These are phyloP conservation scores for Neoarthrinium moseri DNA, from an alignment of 2,329 filamentous ascomycete genomes.

Conservation along the genomic window DNA sequence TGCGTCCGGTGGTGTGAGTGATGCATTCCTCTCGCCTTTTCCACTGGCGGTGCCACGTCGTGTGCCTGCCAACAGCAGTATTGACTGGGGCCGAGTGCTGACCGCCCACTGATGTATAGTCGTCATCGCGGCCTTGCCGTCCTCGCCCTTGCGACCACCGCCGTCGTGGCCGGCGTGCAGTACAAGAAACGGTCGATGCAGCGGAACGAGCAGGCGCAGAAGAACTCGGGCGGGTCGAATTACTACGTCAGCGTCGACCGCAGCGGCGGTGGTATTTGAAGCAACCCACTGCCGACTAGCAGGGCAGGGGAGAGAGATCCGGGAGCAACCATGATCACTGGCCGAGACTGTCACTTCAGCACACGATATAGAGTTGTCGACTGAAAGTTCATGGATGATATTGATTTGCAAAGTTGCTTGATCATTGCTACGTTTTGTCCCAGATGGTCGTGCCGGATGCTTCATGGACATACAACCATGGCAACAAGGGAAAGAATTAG, in stretches of 20 bases:
- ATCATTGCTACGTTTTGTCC: too few species aligned
- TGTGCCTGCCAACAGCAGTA: too few species aligned
- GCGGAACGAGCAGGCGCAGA: slow-evolving; percentile 43
- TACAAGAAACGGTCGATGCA: slow-evolving; percentile 35
- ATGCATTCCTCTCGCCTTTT: background rate
- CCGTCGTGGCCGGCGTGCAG: slow-evolving; percentile 26
- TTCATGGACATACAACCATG: too few species aligned
- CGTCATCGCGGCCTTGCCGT: slow-evolving; percentile 37
- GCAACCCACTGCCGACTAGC: background rate
- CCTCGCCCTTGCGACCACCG: slow-evolving; percentile 29
- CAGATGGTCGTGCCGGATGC: too few species aligned
- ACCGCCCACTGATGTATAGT: slow-evolving; percentile 17
- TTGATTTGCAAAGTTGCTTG: too few species aligned
- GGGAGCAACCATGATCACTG: background rate
- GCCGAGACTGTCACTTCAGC: too few species aligned
- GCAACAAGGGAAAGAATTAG: too few species aligned
- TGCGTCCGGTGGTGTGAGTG: background rate
- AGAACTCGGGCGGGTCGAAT: slow-evolving; percentile 30
- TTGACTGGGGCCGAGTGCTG: background rate
- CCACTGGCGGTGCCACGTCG: background rate
- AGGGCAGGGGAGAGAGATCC: background rate
- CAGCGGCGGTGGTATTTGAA: slow-evolving; percentile 38
- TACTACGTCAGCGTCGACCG: slow-evolving; percentile 52
- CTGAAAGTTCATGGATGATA: too few species aligned
- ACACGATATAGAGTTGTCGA: too few species aligned